Conservation (phyloP, 73 alveolate species). For the Uronychia binucleata region DNA sequence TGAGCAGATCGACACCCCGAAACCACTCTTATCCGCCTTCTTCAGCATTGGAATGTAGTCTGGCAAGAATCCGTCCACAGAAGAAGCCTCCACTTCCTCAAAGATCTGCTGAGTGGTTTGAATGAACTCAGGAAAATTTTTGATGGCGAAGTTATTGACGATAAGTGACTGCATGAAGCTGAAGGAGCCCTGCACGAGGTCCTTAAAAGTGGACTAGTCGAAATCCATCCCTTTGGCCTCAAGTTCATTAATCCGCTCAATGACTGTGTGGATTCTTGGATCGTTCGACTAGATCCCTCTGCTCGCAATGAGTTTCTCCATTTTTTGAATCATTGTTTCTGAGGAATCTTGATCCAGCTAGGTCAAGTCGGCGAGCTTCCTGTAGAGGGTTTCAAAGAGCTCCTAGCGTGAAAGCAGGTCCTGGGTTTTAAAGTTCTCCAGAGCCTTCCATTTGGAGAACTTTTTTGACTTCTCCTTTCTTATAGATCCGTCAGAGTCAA, state of each 20-base stretch:
- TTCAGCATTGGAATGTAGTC: constrained; percentile 11
- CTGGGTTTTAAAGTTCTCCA: too few relatives aligned
- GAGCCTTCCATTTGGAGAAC: too few relatives aligned
- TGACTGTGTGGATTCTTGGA: not conserved
- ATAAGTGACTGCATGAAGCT: not conserved
- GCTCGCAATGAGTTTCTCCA: not conserved
- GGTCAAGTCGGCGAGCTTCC: too few relatives aligned
- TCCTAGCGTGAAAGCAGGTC: too few relatives aligned
- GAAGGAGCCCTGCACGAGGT: not conserved
- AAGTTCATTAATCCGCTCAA: not conserved
- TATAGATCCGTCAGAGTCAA: too few relatives aligned
- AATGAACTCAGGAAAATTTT: not conserved
- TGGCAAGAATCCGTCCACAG: not conserved
- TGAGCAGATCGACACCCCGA: constrained; percentile 5
- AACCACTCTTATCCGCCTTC: not conserved
- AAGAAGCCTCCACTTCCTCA: not conserved
- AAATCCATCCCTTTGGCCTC: not conserved
- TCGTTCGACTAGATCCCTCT: not conserved
- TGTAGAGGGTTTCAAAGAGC: too few relatives aligned
- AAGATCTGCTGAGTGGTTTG: not conserved
- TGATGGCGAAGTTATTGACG: not conserved
- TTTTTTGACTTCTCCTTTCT: too few relatives aligned
- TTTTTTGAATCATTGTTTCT: not conserved
- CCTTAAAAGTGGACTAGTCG: not conserved
- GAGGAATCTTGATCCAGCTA: too few relatives aligned